Conservation (phyloP, 352 stramenopile species). For the Detonula confervacea region DNA sequence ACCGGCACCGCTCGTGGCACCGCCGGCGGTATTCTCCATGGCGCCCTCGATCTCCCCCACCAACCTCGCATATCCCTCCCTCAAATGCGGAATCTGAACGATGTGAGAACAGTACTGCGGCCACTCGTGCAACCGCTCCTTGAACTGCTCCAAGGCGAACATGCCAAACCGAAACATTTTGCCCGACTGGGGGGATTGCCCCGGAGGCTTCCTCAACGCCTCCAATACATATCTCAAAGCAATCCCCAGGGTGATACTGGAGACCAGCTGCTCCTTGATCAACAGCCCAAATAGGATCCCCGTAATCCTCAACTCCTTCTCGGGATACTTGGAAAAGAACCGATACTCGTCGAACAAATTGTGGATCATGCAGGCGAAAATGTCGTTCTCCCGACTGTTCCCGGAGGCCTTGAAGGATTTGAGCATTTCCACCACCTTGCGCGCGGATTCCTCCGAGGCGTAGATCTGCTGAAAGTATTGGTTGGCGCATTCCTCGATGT, state of each 20-base stretch:
- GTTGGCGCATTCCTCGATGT: conserved; percentile 98
- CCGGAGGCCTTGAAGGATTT: conserved; percentile 97
- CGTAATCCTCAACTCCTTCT: conserved; percentile 98
- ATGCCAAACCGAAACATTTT: conserved; percentile 99
- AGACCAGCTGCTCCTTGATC: conserved; percentile 98
- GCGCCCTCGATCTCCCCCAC: conserved; percentile 86
- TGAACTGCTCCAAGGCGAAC: conserved; percentile 98
- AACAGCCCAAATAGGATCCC: conserved; percentile 97
- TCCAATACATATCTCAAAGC: conserved; percentile 97
- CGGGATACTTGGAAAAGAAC: conserved; percentile 98
- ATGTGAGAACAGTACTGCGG: conserved; percentile 98
- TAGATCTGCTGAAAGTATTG: conserved; percentile 99
- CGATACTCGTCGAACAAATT: conserved; percentile 99
- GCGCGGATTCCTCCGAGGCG: conserved; percentile 97
- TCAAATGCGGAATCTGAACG: conserved; percentile 96
- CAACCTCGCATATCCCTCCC: conserved; percentile 91
- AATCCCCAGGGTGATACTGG: conserved; percentile 97
- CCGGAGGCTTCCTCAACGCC: conserved; percentile 93
- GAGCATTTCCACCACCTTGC: conserved; percentile 97
- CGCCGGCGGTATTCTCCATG: conserved; percentile 57
- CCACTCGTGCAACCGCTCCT: conserved; percentile 94
- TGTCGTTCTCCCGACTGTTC: conserved; percentile 96
- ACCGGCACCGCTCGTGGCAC: too few species aligned
- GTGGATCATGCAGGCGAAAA: conserved; percentile 99
- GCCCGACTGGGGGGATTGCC: conserved; percentile 83